phyloP scores from a whole-genome alignment of 2,329 filamentous ascomycete species.

The Aspergillus sp. region DNA sequence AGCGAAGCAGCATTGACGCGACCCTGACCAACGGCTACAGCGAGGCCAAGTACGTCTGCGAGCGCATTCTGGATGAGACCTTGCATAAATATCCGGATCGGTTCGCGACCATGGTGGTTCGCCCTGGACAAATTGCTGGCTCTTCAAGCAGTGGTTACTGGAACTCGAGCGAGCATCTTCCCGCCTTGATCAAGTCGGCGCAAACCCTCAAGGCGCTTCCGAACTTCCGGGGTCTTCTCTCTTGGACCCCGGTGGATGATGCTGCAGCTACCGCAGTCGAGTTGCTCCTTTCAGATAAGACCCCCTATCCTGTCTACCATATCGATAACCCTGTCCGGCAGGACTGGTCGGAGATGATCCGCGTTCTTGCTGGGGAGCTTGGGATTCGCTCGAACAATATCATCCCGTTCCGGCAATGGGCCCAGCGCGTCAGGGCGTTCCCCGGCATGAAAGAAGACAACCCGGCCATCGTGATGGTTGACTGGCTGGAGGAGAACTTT shows the following conservation, averaged over 20 bases:
- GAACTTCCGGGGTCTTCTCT: slow-evolving; percentile 39
- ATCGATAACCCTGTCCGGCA: slow-evolving; percentile 48
- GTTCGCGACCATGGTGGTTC: slow-evolving; percentile 47
- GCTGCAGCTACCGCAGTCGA: slow-evolving; percentile 36
- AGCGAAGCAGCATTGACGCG: slow-evolving; percentile 36
- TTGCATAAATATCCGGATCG: slow-evolving; percentile 41
- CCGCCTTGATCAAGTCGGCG: slow-evolving; percentile 51
- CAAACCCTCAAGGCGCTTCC: slow-evolving; percentile 48
- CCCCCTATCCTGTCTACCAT: slow-evolving; percentile 41
- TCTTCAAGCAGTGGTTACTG: slow-evolving; percentile 52
- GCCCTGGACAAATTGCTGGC: slow-evolving; percentile 56
- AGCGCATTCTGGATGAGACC: slow-evolving; percentile 51
- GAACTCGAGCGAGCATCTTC: slow-evolving; percentile 55
- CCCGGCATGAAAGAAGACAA: slow-evolving; percentile 24
- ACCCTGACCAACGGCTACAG: slow-evolving; percentile 50
- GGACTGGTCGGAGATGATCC: slow-evolving; percentile 39
- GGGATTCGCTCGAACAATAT: slow-evolving; percentile 28
- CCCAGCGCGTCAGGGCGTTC: slow-evolving; percentile 33
- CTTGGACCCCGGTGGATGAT: slow-evolving; percentile 50
- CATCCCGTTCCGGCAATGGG: slow-evolving; percentile 44
- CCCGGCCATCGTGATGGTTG: slow-evolving; percentile 27
- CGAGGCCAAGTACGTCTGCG: slow-evolving; percentile 55
- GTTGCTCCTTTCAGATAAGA: slow-evolving; percentile 24
- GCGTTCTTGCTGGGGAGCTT: slow-evolving; percentile 34
- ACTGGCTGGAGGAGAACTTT: slow-evolving; percentile 34